Evolutionary conservation across 768 basidiomycete species (phyloP), one percentile per base, ranked within the genome.

Genomic region (Suillus weaverae): DNA sequence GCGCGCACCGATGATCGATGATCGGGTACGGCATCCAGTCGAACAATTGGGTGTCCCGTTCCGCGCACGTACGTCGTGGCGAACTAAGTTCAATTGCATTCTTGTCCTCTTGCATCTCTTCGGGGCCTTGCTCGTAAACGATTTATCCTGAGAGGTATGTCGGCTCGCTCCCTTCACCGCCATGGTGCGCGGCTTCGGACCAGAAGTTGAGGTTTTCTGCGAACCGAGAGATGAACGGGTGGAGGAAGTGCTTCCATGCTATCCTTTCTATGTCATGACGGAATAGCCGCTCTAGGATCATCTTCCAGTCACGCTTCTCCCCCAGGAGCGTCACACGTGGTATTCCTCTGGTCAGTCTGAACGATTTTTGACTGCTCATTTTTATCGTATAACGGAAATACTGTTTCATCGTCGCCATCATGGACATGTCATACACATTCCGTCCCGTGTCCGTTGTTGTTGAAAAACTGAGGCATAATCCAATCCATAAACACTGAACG

Each of bases 301-400:
- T 66, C 18, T 76, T 64, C 77, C 79, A 84, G 68, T 85, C 84
- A 2, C 66, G 55, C 41, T 71, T 73, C 44, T 73, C 74, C 1
- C 82, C 83, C 57, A 79, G 74, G 39, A 85, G 77, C 6, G 81
- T 83, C 55, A 85, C 74, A 38, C 70, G 74, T 18, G 84, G 81
- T 4, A 84, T 78, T 2, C 84, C 81, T 51, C 82, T 82, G 18
- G 64, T 65, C 10, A 73, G 56, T 11, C 50, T 50, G 36, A 77
- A 70, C n/a, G 5, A 2, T 13, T 26, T 16, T 30, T 16, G 14
- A 30, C 14, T 26, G 48, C 26, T 8, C 26, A 8, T 30, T 26
- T 50, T 30, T 39, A 65, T 57, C 38, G 67, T 71, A 66, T 78
- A 81, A 7, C 69, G 35, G 70, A 83, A 82, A 63, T 78, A 81